Base-by-base conservation (phyloP, 1,284 basidiomycete species). In the Ganoderma meredithae region DNA sequence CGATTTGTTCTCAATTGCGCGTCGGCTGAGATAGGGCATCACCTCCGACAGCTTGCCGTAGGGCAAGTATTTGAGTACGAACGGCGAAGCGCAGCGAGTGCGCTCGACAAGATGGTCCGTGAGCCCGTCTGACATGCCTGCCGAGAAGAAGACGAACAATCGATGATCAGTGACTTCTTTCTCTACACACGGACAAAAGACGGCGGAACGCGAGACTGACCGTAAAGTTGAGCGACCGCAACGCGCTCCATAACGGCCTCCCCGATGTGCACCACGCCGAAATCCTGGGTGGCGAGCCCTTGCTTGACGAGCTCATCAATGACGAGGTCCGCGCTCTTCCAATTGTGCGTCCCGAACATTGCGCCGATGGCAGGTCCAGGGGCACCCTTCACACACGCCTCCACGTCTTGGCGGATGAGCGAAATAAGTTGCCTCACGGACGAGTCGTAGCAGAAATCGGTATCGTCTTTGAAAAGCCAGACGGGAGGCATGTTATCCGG, bases 271-370 rank as follows among this genome's bases (percentile, higher is more conserved):
- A 88, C 68, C 5, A 76, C 78, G 41, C 73, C 76, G 19, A 74
- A 74, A 6, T 71, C 72, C 22, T 71, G 68, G 15, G 41, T 74
- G 17, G 88, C 94, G 63, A 96, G 78, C 7, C 90, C 90, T 13
- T 82, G 82, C 49, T 79, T 75, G 2, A 90, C 84, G 64, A 97
- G 82, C 71, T 88, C 86, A 25, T 86, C 83, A n/a, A 95, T 77
- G 56, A 96, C 85, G 62, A 87, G 77, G 49, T 86, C 81, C 67
- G 87, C 88, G 64, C 90, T 93, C 22, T 83, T 81, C 84, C 88
- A 86, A 76, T 97, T 97, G 76, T 97, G 96, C 27, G 95, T 95
- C 1, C 93, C 96, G 73, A 97, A 96, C 3, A 96, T 79, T 36
- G 94, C 89, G 3, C 88, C 91, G 13, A 96, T 80, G 2, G 81